Percentiles rank a stretch among this genome's conserved stretches.
phyloP scores from a whole-genome alignment of 495 filamentous ascomycete species.

The Lophium mytilinum region DNA sequence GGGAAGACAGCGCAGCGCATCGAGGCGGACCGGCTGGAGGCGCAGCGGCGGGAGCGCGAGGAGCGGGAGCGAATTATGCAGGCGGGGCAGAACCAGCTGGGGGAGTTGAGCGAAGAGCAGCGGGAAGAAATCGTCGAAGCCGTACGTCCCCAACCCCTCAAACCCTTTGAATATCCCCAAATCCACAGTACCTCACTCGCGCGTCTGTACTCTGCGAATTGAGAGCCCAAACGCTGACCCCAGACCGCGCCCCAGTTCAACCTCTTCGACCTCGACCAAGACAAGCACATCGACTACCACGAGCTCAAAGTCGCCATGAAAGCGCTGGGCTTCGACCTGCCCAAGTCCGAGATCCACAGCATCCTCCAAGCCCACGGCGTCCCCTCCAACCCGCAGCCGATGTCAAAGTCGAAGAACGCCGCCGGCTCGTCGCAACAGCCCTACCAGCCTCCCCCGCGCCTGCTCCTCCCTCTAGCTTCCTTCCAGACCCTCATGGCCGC shows the following conservation, averaged over 20 bases:
- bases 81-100: slow-evolving; percentile 28
- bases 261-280: slow-evolving; percentile 96
- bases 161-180: neutral
- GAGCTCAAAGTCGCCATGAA: slow-evolving; percentile 97
- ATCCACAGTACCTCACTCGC: neutral
- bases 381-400: neutral
- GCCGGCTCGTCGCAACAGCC: slow-evolving; percentile 36
- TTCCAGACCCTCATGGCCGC: slow-evolving; percentile 75
- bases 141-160: slow-evolving; percentile 41
- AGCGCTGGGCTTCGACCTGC: slow-evolving; percentile 85
- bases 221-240: slow-evolving; percentile 11
- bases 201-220: neutral
- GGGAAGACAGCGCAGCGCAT: slow-evolving; percentile 28
- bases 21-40: slow-evolving; percentile 34
- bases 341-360: slow-evolving; percentile 70
- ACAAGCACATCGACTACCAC: slow-evolving; percentile 89
- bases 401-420: slow-evolving; percentile 39
- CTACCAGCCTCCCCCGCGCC: slow-evolving; percentile 35
- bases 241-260: slow-evolving; percentile 58
- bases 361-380: slow-evolving; percentile 67
- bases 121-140: slow-evolving; percentile 84
- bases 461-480: slow-evolving; percentile 61
- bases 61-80: slow-evolving; percentile 35
- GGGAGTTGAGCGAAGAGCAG: slow-evolving; percentile 70
- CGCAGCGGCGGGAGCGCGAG: slow-evolving; percentile 33